Base-by-base conservation (phyloP, 2,329 filamentous ascomycete genomes). In the Raffaelea deltoideospora region DNA sequence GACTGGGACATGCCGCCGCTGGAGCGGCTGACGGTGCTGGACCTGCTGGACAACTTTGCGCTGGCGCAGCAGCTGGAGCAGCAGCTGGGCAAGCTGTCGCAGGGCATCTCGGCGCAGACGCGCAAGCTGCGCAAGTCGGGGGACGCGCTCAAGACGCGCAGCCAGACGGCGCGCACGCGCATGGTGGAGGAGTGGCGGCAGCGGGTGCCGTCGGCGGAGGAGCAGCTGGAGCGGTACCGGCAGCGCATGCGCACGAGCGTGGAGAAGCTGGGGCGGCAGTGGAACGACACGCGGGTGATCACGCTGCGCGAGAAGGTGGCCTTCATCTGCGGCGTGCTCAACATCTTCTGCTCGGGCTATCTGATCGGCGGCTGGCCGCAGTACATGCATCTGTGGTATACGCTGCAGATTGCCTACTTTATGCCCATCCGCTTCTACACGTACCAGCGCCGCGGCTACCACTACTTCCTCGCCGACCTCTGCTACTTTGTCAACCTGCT, bases 401-500 rank as follows among this genome's bases (percentile, higher is more conserved):
- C 83, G 8, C 68, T 58, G 3, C 87, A 94, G 57, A 69, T 94
- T 30, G 56, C 83, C 42, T 96, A 95, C 60, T 96, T 95, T 58
- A 94, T 96, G 88, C 90, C 90, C 11, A 83, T 98, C 47, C 80
- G 90, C 34, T 88, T 75, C 59, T 90, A 86, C 61, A 83, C 80
- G 40, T 98, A 98, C 58, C 85, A 85, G 53, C 76, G 78, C 49
- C 82, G 81, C 40, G 90, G 88, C 39, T 95, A 92, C 52, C 87
- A 95, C 58, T 98, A 98, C 61, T 96, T 98, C 59, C 65, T 96
- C 21, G 88, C 87, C 27, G 90, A 98, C 57, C 74, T 98, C 32
- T 98, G 90, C 63, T 98, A 98, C 61, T 98, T 96, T 52, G 86
- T 93, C 67, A 98, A 98, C 58, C 61, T 95, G 24, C 68, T 98